A percentile compares a stretch with the other conserved stretches of the same genome.
Conservation (phyloP, 768 basidiomycete species). For the Tulasnella calospora region DNA sequence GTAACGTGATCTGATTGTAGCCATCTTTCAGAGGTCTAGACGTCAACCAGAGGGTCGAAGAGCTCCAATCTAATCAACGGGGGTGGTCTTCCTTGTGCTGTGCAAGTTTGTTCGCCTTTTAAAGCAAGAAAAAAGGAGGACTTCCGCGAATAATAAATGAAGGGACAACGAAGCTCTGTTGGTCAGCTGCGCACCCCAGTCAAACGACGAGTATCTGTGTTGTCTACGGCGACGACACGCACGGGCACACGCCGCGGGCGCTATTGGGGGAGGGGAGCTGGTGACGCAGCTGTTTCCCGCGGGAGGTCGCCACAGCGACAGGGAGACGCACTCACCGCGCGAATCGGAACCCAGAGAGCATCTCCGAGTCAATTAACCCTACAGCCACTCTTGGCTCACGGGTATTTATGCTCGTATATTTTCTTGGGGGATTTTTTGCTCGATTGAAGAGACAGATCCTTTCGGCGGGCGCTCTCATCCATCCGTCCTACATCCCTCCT, state of each 20-base stretch:
- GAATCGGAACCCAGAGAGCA: not conserved
- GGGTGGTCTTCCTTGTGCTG: not conserved
- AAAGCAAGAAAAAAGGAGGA: not conserved
- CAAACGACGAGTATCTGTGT: not conserved
- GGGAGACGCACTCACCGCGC: not conserved
- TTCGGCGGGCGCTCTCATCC: not conserved
- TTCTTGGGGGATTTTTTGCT: not conserved
- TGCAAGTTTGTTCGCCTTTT: not conserved
- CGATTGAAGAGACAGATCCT: not conserved
- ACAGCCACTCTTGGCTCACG: not conserved
- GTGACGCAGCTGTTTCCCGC: conserved; percentile 8
- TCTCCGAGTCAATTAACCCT: not conserved
- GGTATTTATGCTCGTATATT: not conserved
- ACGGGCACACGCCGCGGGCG: not conserved
- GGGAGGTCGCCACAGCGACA: conserved; percentile 8
- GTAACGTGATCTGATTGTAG: not conserved
- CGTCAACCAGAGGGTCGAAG: not conserved
- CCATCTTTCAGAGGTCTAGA: not conserved
- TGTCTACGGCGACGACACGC: not conserved
- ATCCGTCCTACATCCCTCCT: too few relatives aligned
- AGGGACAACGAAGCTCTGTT: not conserved
- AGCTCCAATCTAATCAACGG: not conserved
- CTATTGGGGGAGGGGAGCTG: not conserved
- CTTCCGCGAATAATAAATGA: not conserved
- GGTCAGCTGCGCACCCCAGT: not conserved